phyloP scores from a whole-genome alignment of 179 eudicot species.

The Carnegiea gigantea region DNA sequence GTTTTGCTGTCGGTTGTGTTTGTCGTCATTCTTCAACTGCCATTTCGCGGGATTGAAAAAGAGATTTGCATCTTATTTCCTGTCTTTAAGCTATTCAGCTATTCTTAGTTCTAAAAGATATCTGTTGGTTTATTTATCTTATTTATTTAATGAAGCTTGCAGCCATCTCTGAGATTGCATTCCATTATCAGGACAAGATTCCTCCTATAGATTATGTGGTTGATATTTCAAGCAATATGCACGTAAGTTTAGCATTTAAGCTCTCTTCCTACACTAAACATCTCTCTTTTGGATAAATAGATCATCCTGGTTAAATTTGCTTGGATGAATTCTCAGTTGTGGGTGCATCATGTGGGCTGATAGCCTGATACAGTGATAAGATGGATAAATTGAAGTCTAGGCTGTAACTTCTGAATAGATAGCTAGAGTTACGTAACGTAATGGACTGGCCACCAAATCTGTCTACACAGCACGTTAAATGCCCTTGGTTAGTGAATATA shows the following conservation, averaged over 20 bases:
- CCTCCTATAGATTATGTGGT: slow-evolving; percentile 77
- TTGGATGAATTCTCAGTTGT: background rate
- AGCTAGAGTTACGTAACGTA: background rate
- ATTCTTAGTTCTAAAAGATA: slow-evolving; percentile 13
- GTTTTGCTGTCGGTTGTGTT: background rate
- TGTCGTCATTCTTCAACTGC: background rate
- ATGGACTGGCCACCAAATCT: too few species aligned
- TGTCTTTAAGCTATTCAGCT: background rate
- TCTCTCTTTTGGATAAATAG: background rate
- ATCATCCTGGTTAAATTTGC: background rate
- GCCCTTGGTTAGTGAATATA: too few species aligned
- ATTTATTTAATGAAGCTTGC: slow-evolving; percentile 56
- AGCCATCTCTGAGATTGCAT: slow-evolving; percentile 81
- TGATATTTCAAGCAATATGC: slow-evolving; percentile 68
- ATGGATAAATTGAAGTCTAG: background rate
- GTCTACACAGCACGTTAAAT: too few species aligned
- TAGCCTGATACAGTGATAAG: too few species aligned
- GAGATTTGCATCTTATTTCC: too few species aligned
- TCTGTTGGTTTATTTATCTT: slow-evolving; percentile 9
- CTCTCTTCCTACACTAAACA: background rate
- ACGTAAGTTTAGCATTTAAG: slow-evolving; percentile 45
- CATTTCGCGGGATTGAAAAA: background rate
- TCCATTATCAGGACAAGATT: slow-evolving; percentile 88
- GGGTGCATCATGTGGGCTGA: background rate
- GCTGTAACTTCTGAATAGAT: background rate